Base-by-base conservation (phyloP, 1,284 basidiomycete genomes). In the Boletus sp. region DNA sequence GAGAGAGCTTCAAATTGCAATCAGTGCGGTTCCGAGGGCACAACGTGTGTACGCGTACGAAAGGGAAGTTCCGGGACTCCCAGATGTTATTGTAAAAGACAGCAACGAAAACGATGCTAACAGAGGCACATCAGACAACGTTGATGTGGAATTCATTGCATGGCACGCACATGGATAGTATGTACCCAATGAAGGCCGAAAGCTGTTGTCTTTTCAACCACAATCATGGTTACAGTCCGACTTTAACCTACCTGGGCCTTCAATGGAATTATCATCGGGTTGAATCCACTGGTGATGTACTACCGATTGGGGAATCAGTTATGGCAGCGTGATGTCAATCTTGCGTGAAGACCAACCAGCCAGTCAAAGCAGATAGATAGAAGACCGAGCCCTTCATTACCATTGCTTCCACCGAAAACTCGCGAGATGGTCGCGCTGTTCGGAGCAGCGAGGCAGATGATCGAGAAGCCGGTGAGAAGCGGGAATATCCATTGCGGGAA, bases 381-480 rank as follows among this genome's bases (percentile, higher is more conserved):
- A 35, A 83, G 59, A 9, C 80, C 80, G 24, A 83, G 75, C 18
- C 81, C 82, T 66, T 86, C 80, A 59, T 87, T 85, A 60, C 83
- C 84, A 61, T 82, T 81, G 4, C 77, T 81, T 27, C 84, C 84
- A 45, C 85, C 84, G 55, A 88, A 86, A 3, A 88, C 67, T 35
- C 79, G 78, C 1, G 84, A 80, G 65, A 86, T 78, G 29, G 78
- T 69, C 0, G 74, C 61, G 24, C 71, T 80, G 24, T 74, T 70
- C 51, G 77, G 84, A 58, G 80, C 76, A 9, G 83, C 85, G 18
- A 88, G 72, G 61, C 86, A 88, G 67, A 86, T 80, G 35, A 88
- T 78, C 1, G 72, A 82, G 37, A 83, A 61, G 4, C 81, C 81
- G 0, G 80, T 81, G 20, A 82, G 72, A 66, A 78, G 65, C 11